Evolutionary conservation across 805 yeast genomes (phyloP), one percentile per base, ranked within the genome.

Genomic region (Sungouiozyma intestinalis): DNA sequence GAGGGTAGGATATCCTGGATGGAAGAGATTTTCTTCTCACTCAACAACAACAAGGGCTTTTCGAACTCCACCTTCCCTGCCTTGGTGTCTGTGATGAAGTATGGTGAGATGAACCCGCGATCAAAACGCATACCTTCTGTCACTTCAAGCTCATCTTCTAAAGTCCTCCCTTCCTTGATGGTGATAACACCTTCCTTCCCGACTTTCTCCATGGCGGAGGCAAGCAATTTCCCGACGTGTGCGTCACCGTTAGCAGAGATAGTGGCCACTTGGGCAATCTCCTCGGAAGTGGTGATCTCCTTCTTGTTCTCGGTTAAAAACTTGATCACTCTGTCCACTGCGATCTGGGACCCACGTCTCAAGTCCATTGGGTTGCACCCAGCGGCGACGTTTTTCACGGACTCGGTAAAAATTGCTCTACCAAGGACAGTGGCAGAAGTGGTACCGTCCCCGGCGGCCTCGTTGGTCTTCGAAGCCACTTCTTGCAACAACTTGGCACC

Each of bases 161-260:
- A 72, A 54, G 97, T 92, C 74, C 86, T 88, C 55, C 97, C 97
- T 68, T 86, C 96, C 73, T 82, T 90, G 58, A 90, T 92, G 53
- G 97, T 90, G 65, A 90, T 88, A 49, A 90, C 97, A 73, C 98
- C 98, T 66, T 90, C 97, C 69, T 90, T 87, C 56, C 98, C 98
- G 47, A 90, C 98, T 67, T 88, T 88, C 69, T 87, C 97, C 94
- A 90, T 90, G 51, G 98, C 97, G 42, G 81, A 76, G 41, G 97
- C 95, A 62, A 90, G 74, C 54, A 92, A 72, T 62, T 75, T 71
- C 64, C 98, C 98, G 52, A 90, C 84, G 72, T 88, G 95, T 24
- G 73, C 60, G 63, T 90, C 98, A 50, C 97, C 97, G 65, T 90
- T 90, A 50, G 97, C 97, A 43, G 96, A 85, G 58, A 90, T 90